Percentiles rank a stretch among this genome's conserved stretches.
Conservation (phyloP, 371 early-diverging fungal species). For the Mucor mucedo region DNA sequence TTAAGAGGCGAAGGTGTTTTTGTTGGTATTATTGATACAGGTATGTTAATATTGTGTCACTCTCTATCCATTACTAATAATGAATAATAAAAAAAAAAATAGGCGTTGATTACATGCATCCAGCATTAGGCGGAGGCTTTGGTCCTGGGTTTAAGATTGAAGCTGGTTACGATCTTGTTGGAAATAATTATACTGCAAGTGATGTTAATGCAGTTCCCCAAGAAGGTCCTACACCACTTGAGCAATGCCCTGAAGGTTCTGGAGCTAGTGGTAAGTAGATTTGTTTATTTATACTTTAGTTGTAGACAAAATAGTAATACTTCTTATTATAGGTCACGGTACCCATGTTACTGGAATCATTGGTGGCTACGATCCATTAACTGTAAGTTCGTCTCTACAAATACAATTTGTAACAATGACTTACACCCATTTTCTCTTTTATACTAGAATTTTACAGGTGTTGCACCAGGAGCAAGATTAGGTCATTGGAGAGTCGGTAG, state of each 20-base stretch:
- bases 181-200: conserved; percentile 43
- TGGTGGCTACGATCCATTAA: conserved; percentile 54
- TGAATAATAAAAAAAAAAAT: no score
- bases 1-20: no score
- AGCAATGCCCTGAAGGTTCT: conserved; percentile 16
- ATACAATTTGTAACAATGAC: no score
- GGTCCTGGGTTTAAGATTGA: conserved; percentile 64
- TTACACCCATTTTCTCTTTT: no score
- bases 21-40: conserved; percentile 48
- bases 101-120: conserved; percentile 69
- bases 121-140: conserved; percentile 73
- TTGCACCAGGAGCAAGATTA: no score
- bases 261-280: not conserved
- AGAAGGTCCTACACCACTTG: conserved; percentile 29
- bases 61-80: no score
- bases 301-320: no score
- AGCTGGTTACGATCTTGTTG: conserved; percentile 69
- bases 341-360: conserved; percentile 75
- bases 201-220: conserved; percentile 5
- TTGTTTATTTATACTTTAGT: not conserved
- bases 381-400: conserved; percentile 25
- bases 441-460: no score
- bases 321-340: conserved; percentile 63
- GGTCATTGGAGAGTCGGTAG: no score
- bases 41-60: no score